Evolutionary conservation across 805 yeast genomes (phyloP).

Genomic region (Ogataea thermomethanolica): DNA sequence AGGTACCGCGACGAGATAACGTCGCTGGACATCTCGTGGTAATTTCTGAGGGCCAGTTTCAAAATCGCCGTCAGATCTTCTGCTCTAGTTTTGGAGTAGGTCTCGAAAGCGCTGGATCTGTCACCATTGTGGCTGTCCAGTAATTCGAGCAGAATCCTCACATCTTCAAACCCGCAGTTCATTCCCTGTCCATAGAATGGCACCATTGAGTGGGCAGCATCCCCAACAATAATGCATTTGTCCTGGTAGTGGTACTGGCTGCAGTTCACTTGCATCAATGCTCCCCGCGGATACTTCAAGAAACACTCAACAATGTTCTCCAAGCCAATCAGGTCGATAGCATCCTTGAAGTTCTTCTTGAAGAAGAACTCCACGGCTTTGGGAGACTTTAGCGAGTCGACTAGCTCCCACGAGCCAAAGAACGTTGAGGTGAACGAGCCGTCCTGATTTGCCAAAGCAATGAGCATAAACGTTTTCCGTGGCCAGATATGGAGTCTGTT

Average conservation of each 20-base stretch:
- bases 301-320: constrained; percentile 44
- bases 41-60: constrained; percentile 75
- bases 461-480: constrained; percentile 77
- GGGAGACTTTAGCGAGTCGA: constrained; percentile 48
- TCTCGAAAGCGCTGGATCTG: constrained; percentile 47
- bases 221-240: constrained; percentile 72
- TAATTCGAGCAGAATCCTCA: constrained; percentile 57
- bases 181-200: constrained; percentile 98
- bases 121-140: constrained; percentile 37
- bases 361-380: constrained; percentile 50
- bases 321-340: constrained; percentile 61
- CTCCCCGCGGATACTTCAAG: constrained; percentile 63
- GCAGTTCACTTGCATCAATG: constrained; percentile 71
- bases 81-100: constrained; percentile 54
- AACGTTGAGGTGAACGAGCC: constrained; percentile 88
- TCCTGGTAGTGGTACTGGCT: constrained; percentile 65
- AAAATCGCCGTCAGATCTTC: constrained; percentile 72
- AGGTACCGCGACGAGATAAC: constrained; percentile 62
- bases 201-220: constrained; percentile 95
- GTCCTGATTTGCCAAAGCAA: constrained; percentile 81
- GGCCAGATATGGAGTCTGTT: constrained; percentile 95
- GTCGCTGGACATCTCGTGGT: constrained; percentile 80
- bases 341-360: constrained; percentile 65
- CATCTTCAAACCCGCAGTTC: constrained; percentile 96
- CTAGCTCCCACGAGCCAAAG: constrained; percentile 73